Base-by-base conservation (phyloP, 345 rosid genomes). In the Eucalyptus urophylla region DNA sequence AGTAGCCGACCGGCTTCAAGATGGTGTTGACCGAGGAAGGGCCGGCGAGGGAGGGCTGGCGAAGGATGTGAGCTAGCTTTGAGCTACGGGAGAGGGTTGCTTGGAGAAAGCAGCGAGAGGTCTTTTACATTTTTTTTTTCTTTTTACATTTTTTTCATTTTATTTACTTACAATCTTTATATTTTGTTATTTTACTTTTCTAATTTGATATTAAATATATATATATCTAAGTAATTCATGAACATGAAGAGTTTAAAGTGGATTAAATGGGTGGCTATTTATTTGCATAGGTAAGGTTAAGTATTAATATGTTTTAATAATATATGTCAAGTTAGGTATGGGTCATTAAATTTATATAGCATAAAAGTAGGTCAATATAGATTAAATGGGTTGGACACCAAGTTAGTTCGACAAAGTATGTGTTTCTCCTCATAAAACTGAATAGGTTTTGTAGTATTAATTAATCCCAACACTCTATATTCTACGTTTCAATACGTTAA, bases 31-130 rank as follows among this genome's bases (percentile, higher is more conserved):
- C n/a, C 62, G 69, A 62, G 69, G 69, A 62, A 29, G 69, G 14
- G 67, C 8, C 1, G 67, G 67, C 67, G 29, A 60, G 15, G 65
- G n/a, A 60, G 15, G 69, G 69, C 33, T 60, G 67, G 67, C 0
- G 67, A 60, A 60, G n/a, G n/a, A 96, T 90, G 96, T 97, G 91
- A 94, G 89, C 86, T 95, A 40, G 99, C 96, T 93, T 90, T 92
- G 22, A 93, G 91, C 90, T 96, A 96, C 87, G 93, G 91, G 87
- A 97, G 98, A 94, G 93, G 90, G 49, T 80, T 95, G 90, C 97
- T 96, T 22, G 88, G 81, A 43, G 87, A 80, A 14, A 53, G 29
- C 33, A 16, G 15, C 21, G 49, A 65, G 80, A 88, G 33, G 8
- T 58, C 27, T 24, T 60, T 58, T 58, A 19, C 5, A 14, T 50